These are phyloP conservation scores for Coniochaeta sp. DNA, from an alignment of 2,329 filamentous ascomycete genomes.

Conservation along the genomic window DNA sequence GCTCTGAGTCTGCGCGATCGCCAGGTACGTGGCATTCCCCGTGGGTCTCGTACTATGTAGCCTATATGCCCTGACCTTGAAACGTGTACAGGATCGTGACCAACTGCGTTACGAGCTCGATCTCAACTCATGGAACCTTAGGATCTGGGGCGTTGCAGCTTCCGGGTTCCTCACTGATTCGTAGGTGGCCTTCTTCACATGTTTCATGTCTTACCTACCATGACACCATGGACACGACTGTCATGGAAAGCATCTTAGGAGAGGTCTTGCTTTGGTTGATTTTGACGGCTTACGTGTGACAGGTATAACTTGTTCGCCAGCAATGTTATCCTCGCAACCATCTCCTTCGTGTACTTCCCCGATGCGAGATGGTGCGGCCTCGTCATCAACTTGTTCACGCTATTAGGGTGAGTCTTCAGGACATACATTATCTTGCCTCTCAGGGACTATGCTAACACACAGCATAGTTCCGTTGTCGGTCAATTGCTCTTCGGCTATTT, in stretches of 20 bases:
- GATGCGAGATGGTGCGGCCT: slow-evolving; percentile 35
- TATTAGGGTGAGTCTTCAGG: slow-evolving; percentile 33
- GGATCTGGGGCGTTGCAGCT: slow-evolving; percentile 47
- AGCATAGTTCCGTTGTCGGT: slow-evolving; percentile 37
- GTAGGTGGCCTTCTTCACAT: too few relatives aligned
- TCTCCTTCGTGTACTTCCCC: slow-evolving; percentile 47
- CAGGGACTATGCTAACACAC: too few relatives aligned
- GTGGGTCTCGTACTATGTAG: slow-evolving; percentile 2
- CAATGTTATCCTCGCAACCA: slow-evolving; percentile 46
- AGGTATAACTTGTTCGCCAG: slow-evolving; percentile 49
- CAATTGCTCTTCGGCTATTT: slow-evolving; percentile 47
- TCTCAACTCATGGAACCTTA: slow-evolving; percentile 46
- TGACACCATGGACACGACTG: too few relatives aligned
- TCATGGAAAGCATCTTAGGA: too few relatives aligned
- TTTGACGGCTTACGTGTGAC: too few relatives aligned
- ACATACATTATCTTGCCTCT: too few relatives aligned
- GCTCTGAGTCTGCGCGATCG: slow-evolving; percentile 39
- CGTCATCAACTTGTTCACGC: slow-evolving; percentile 44
- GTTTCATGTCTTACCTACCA: too few relatives aligned
- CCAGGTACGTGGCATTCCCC: slow-evolving; percentile 28
- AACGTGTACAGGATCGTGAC: slow-evolving; percentile 35
- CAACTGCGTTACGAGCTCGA: slow-evolving; percentile 47
- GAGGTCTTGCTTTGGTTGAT: too few relatives aligned
- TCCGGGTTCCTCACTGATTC: slow-evolving; percentile 48
- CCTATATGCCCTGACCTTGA: slow-evolving; percentile 11